Base-by-base conservation (phyloP, 1,284 basidiomycete species). In the Volvariella volvacea region DNA sequence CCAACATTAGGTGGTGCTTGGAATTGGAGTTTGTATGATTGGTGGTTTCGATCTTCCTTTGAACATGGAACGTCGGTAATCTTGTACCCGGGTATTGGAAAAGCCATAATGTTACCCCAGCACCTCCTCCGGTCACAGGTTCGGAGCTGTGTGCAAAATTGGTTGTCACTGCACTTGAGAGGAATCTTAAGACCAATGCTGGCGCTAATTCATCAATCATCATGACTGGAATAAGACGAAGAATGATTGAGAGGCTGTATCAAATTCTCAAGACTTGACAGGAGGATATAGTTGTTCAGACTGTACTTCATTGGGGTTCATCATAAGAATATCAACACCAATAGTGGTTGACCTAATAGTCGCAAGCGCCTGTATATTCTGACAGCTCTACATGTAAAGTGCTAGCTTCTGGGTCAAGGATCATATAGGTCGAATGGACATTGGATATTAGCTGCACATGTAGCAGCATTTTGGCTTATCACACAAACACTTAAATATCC, bases 21-120 rank as follows among this genome's bases (percentile, higher is more conserved):
- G 78, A 99, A 97, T 57, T 92, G 90, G 36, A 97, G 70, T 60
- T 88, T 89, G 71, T 90, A 94, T 25, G 85, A 78, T 44, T 92
- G 80, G 54, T 87, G 85, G 56, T 87, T 77, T 25, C 80, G 72
- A 12, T 76, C 70, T n/a, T 71, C 65, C 45, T 70, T 70, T 0
- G 76, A 61, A 44, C 78, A 71, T 1, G 92, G 91, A 12, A 96
- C 74, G 52, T 94, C 90, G 22, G 77, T 76, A 51, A 97, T 78
- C 58, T 85, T 86, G 57, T n/a, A n/a, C n/a, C n/a, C n/a, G n/a
- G n/a, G n/a, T n/a, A n/a, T n/a, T n/a, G n/a, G n/a, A n/a, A n/a
- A n/a, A n/a, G n/a, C n/a, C n/a, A n/a, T n/a, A n/a, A n/a, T n/a
- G n/a, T n/a, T n/a, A n/a, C n/a, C n/a, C 67, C 70, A 1, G 47